Base-by-base conservation (phyloP, 768 basidiomycete species). In the Royoungia palumana region DNA sequence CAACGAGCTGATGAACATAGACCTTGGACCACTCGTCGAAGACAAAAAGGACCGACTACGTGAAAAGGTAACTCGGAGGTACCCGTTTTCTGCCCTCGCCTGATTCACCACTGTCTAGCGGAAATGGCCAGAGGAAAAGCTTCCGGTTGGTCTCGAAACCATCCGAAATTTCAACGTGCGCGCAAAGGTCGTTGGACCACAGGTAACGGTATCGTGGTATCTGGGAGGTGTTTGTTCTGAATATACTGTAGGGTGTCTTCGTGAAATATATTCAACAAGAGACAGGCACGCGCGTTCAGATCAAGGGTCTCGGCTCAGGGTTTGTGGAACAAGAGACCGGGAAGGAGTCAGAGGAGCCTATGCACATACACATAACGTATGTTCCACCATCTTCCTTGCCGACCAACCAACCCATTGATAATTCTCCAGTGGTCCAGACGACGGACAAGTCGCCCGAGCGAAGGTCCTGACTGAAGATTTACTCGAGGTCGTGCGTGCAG, bases 191-290 rank as follows among this genome's bases (percentile, higher is more conserved):
- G 95, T 98, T 24, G 95, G 95, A 13, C 95, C 95, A 12, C 83
- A 82, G 54, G 93, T 94, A 67, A 50, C 81, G 75, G 11, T 14
- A 2, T 24, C 32, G 14, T 13, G 11, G 11, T 20, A 5, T 32
- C 19, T 30, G 5, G 35, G 7, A 19, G 21, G 8, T 13, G n/a
- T 9, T 9, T 3, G 14, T n/a, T 20, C 16, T 44, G 36, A 51
- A 21, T 7, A 27, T 30, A 21, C 5, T 32, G 10, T 43, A 66
- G 89, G 94, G 94, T 56, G 85, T 92, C 55, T 99, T 97, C 62
- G 95, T 99, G 57, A 99, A 99, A 70, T 94, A 94, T 65, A 98
- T 98, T 42, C 95, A 99, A 69, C 81, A 87, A 59, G 95, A 99
- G 69, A 99, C 95, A 0, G 85, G 86, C 24, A 95, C 94, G 6